A percentile compares a stretch with the other conserved stretches of the same genome.
Conservation (phyloP, 306 rosid species). For the Trichosanthes truncata region DNA sequence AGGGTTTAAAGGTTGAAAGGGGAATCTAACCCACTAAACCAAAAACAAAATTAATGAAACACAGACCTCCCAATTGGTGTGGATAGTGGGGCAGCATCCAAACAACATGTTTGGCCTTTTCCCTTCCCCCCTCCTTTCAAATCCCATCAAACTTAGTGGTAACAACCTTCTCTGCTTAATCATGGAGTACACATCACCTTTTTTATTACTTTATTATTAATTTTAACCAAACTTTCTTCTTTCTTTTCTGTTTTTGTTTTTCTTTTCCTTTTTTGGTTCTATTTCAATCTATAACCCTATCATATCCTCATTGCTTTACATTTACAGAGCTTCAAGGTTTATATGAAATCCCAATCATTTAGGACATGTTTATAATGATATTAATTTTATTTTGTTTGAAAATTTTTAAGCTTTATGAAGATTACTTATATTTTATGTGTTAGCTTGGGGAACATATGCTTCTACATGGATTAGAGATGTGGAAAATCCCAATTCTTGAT, state of each 20-base stretch:
- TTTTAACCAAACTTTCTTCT: neutral
- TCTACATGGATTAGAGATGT: neutral
- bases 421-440: too few species aligned
- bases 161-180: neutral
- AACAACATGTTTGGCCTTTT: neutral
- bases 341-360: neutral
- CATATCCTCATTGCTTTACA: neutral
- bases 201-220: neutral
- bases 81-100: neutral
- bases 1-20: neutral
- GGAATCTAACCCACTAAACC: neutral
- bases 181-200: neutral
- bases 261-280: neutral
- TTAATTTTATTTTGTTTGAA: too few species aligned
- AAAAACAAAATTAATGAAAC: slow-evolving; percentile 1
- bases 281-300: neutral
- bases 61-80: neutral
- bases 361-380: neutral
- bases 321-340: neutral
- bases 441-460: too few species aligned
- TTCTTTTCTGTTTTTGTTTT: neutral
- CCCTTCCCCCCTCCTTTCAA: neutral
- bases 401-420: too few species aligned
- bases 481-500: neutral
- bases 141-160: neutral